Evolutionary conservation across 139 green algal species (phyloP).

Genomic region (Tetradesmus obliquus): DNA sequence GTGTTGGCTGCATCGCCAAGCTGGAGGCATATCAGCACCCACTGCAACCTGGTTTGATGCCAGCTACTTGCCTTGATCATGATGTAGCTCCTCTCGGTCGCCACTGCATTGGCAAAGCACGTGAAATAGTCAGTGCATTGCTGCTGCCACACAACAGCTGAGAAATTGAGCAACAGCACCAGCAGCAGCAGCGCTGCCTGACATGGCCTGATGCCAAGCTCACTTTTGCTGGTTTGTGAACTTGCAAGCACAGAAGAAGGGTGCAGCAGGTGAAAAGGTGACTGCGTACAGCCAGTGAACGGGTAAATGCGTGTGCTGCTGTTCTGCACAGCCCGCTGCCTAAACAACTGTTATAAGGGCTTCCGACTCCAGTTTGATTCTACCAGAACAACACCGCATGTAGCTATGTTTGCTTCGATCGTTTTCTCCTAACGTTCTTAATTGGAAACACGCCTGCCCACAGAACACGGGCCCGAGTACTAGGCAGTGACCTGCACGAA

Average conservation of each 20-base stretch:
- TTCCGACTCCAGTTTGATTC: background rate
- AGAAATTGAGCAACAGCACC: background rate
- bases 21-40: background rate
- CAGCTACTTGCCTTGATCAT: slow-evolving; percentile 69
- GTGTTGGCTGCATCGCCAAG: background rate
- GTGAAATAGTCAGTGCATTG: background rate
- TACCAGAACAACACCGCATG: background rate
- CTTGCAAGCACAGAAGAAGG: background rate
- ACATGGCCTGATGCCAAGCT: background rate
- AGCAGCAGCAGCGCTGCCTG: background rate
- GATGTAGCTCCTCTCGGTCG: slow-evolving; percentile 58
- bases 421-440: background rate
- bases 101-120: background rate
- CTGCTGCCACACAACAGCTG: background rate
- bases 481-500: background rate
- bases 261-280: background rate
- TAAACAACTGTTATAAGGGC: background rate
- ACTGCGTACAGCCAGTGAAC: background rate
- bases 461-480: background rate
- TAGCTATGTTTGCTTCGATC: background rate
- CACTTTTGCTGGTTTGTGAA: background rate
- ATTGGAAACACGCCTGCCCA: background rate
- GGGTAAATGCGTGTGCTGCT: background rate
- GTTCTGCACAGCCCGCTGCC: background rate
- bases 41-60: background rate